Evolutionary conservation across 2,329 filamentous ascomycete species (phyloP).

Genomic region (Phyllosticta capitalensis): DNA sequence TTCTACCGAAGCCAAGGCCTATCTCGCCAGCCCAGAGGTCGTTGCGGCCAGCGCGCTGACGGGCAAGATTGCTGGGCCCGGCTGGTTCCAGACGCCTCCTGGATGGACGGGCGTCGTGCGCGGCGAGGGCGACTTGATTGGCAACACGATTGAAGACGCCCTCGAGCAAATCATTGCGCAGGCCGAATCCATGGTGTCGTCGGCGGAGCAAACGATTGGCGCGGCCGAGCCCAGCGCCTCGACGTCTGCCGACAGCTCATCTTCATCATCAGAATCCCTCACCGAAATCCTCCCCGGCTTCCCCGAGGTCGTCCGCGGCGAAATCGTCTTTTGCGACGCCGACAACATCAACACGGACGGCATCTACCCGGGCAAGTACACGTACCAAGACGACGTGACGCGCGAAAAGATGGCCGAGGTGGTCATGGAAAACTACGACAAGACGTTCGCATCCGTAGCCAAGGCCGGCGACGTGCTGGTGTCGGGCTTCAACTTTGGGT

Average conservation of each 20-base stretch:
- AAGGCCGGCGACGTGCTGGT: slow-evolving; percentile 72
- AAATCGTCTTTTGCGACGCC: slow-evolving; percentile 79
- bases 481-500: slow-evolving; percentile 81
- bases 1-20: slow-evolving; percentile 66
- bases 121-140: slow-evolving; percentile 61
- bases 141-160: slow-evolving; percentile 56
- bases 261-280: slow-evolving; percentile 27
- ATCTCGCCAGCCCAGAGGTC: slow-evolving; percentile 80
- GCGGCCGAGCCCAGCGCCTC: slow-evolving; percentile 22
- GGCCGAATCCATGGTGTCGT: slow-evolving; percentile 52
- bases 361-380: slow-evolving; percentile 88
- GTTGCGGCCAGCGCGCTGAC: slow-evolving; percentile 80
- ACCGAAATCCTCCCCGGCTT: slow-evolving; percentile 79
- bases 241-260: slow-evolving; percentile 22
- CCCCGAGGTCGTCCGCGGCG: slow-evolving; percentile 69
- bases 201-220: slow-evolving; percentile 40
- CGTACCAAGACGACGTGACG: slow-evolving; percentile 78
- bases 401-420: slow-evolving; percentile 75
- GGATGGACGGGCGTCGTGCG: slow-evolving; percentile 57
- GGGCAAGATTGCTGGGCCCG: slow-evolving; percentile 65
- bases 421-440: slow-evolving; percentile 92
- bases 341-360: slow-evolving; percentile 87
- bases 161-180: slow-evolving; percentile 63
- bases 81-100: slow-evolving; percentile 65
- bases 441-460: slow-evolving; percentile 54